Percentiles rank a stretch among this genome's conserved stretches.
Conservation (phyloP, 2,329 filamentous ascomycete genomes). For the Pseudocercospora fuligena region DNA sequence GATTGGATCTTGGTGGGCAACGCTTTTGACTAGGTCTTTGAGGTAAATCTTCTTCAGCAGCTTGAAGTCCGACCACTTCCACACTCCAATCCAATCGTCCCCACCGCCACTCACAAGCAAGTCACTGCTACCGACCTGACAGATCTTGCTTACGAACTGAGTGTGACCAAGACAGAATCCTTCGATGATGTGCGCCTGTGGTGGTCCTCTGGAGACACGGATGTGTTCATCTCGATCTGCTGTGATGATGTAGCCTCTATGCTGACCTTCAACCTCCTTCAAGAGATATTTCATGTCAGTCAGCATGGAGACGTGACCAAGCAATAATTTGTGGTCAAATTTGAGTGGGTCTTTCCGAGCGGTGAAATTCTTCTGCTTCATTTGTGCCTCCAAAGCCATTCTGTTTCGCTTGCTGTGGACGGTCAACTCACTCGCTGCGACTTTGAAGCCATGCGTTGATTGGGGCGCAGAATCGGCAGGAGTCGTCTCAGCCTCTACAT, state of each 20-base stretch:
- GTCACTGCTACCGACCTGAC: slow-evolving; percentile 63
- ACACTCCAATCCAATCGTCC: slow-evolving; percentile 76
- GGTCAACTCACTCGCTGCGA: slow-evolving; percentile 62
- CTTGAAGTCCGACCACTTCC: slow-evolving; percentile 72
- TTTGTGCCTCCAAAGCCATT: slow-evolving; percentile 61
- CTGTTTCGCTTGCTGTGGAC: slow-evolving; percentile 67
- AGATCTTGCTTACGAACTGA: slow-evolving; percentile 80
- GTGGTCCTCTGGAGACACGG: slow-evolving; percentile 78
- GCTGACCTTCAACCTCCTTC: slow-evolving; percentile 49
- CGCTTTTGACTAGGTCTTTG: slow-evolving; percentile 9
- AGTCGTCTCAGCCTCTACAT: slow-evolving; percentile 36
- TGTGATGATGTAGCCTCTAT: slow-evolving; percentile 67
- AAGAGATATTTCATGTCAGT: slow-evolving; percentile 70
- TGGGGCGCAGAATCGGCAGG: slow-evolving; percentile 34
- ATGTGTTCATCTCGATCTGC: slow-evolving; percentile 82
- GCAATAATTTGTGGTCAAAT: slow-evolving; percentile 77
- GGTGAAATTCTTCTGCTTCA: slow-evolving; percentile 50
- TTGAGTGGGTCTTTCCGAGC: slow-evolving; percentile 52
- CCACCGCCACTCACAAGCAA: slow-evolving; percentile 84
- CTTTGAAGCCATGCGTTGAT: slow-evolving; percentile 44
- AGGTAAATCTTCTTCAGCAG: slow-evolving; percentile 63
- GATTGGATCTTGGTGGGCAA: background rate
- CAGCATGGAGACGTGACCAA: slow-evolving; percentile 95
- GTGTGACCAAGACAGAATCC: slow-evolving; percentile 86
- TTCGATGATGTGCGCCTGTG: slow-evolving; percentile 88